Percentiles rank a stretch among this genome's conserved stretches.
These are phyloP conservation scores for Aschersonia sp. DNA, from an alignment of 2,329 filamentous ascomycete species.

Conservation along the genomic window DNA sequence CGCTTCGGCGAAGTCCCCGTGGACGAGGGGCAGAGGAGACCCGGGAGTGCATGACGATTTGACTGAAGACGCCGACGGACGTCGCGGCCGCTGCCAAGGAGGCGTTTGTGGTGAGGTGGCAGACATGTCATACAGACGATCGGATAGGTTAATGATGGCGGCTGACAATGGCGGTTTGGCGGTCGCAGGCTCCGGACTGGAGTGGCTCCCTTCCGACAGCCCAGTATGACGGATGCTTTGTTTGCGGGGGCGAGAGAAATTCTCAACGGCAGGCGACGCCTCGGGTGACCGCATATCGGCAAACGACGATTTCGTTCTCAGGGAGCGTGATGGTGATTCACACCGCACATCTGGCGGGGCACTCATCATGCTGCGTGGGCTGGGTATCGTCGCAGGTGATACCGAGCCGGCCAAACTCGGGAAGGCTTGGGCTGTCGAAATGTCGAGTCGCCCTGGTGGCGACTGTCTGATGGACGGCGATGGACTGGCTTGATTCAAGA, in stretches of 20 bases:
- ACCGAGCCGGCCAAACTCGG: not conserved
- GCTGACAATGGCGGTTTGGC: constrained; percentile 12
- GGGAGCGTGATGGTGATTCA: constrained; percentile 14
- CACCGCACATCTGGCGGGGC: constrained; percentile 10
- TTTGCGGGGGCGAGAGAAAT: constrained; percentile 46
- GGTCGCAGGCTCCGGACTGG: constrained; percentile 12
- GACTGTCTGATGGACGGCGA: not conserved
- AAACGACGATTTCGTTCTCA: constrained; percentile 17
- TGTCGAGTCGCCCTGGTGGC: constrained; percentile 2
- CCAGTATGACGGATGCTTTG: constrained; percentile 32
- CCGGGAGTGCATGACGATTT: constrained; percentile 30
- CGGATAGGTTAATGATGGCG: constrained; percentile 13
- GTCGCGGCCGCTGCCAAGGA: constrained; percentile 27
- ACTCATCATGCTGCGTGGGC: constrained; percentile 4
- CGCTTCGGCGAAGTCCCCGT: constrained; percentile 21
- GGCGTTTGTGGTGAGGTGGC: constrained; percentile 13
- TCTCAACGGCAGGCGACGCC: constrained; percentile 27
- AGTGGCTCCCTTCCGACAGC: constrained; percentile 1
- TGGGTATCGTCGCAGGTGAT: constrained; percentile 5
- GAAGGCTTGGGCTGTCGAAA: not conserved
- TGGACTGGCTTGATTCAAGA: constrained; percentile 7
- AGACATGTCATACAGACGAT: constrained; percentile 15
- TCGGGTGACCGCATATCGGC: constrained; percentile 20
- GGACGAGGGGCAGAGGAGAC: constrained; percentile 22
- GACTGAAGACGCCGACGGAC: constrained; percentile 32